Percentiles rank a stretch among this genome's conserved stretches.
Evolutionary conservation across 75 land plant species (phyloP).

Genomic region (Cunninghamia lanceolata): DNA sequence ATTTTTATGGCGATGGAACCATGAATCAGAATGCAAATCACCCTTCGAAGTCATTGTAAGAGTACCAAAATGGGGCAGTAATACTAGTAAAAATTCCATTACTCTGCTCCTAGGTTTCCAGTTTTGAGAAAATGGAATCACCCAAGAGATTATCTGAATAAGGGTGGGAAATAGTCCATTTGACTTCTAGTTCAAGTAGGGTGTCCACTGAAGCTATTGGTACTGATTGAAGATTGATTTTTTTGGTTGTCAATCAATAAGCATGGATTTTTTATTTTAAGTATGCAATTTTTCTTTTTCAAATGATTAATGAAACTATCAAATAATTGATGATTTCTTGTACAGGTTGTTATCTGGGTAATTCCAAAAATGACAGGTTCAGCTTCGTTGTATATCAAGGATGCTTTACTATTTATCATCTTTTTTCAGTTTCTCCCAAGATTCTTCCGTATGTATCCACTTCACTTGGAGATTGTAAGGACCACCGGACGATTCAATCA

Average conservation of each 20-base stretch:
- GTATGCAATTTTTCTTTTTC: neutral
- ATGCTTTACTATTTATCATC: conserved; percentile 60
- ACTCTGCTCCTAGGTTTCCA: neutral
- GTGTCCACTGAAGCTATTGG: neutral
- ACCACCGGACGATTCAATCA: conserved; percentile 80
- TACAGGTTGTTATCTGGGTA: conserved; percentile 77
- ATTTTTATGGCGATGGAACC: neutral
- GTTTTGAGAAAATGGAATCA: neutral
- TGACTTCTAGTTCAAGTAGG: neutral
- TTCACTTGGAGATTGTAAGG: conserved; percentile 64
- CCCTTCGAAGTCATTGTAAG: neutral
- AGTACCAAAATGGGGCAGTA: neutral
- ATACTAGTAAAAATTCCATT: neutral
- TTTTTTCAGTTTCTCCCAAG: conserved; percentile 83
- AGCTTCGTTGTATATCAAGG: conserved; percentile 58
- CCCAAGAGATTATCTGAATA: neutral
- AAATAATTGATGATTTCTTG: neutral
- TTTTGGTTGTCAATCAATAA: neutral
- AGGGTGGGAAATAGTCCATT: neutral
- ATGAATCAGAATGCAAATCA: neutral
- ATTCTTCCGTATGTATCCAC: conserved; percentile 62
- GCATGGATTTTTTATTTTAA: neutral
- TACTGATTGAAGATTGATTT: neutral
- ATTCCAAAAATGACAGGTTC: conserved; percentile 43
- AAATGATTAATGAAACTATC: neutral